Evolutionary conservation across 1,284 basidiomycete species (phyloP), one percentile per base, ranked within the genome.

Genomic region (Exobasidium cylindrosporum): DNA sequence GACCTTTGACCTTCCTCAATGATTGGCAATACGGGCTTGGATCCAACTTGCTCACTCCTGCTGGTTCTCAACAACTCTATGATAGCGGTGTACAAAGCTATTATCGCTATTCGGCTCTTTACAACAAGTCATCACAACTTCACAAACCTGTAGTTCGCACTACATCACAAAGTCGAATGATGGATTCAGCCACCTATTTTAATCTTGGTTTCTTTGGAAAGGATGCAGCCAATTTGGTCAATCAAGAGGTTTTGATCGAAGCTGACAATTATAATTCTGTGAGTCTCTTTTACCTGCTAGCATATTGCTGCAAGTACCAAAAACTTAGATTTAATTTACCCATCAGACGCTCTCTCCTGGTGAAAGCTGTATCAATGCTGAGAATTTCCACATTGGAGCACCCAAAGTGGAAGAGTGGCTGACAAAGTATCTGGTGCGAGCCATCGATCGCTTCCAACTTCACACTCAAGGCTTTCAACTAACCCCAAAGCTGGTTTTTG

Each of bases 111-210:
- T 61, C 54, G 10, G 30, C 45, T 10, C 46, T 65, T 7, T 54
- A 65, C 59, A 63, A 70, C 64, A 65, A 62, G 21, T 47, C 69
- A 46, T 29, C 43, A 47, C n/a, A 77, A 67, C 52, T 58, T 35
- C 61, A 64, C 64, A 76, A 77, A 58, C 75, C 72, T 6, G 70
- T 66, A 50, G 70, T 66, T 64, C 55, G 65, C 61, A 82, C 58
- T 58, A 81, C 65, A 68, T 82, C 66, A 28, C 77, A 84, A 4
- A 82, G 91, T 46, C 89, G 91, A 4, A 89, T 93, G 11, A 91
- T 94, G 82, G 86, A 92, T 53, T 92, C 91, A 0, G 90, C 89
- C 2, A 26, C 14, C 17, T 23, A 13, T 55, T 55, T 21, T 13
- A 29, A 13, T 40, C 29, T 55, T 14, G 53, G 53, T 3, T 40